A percentile compares a stretch with the other conserved stretches of the same genome.
These are phyloP conservation scores for Daldinia decipiens DNA, from an alignment of 495 filamentous ascomycete genomes.

Conservation along the genomic window DNA sequence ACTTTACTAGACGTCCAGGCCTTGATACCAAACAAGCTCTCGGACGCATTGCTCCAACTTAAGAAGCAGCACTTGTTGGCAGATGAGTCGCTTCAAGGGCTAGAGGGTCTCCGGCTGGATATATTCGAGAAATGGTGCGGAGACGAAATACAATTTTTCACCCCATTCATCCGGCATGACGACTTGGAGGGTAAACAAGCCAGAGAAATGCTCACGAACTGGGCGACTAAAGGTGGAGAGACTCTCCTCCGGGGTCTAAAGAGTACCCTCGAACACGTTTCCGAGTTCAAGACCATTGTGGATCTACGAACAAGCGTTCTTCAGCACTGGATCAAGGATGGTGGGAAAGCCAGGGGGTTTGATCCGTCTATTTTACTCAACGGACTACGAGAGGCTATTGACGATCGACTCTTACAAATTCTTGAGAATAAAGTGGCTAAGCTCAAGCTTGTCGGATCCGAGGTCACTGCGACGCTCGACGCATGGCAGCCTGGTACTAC, in stretches of 20 bases:
- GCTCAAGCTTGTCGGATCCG: constrained; percentile 67
- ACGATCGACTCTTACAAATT: constrained; percentile 68
- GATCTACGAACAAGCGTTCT: constrained; percentile 74
- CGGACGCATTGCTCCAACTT: constrained; percentile 73
- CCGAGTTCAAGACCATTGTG: constrained; percentile 73
- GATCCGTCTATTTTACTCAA: constrained; percentile 71
- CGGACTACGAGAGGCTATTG: constrained; percentile 73
- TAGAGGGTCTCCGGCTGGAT: constrained; percentile 83
- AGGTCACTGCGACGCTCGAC: constrained; percentile 61
- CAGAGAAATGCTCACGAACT: constrained; percentile 71
- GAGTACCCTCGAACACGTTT: constrained; percentile 62
- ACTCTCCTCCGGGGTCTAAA: constrained; percentile 69
- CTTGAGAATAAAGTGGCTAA: constrained; percentile 67
- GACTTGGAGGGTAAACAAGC: constrained; percentile 75
- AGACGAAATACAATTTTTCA: constrained; percentile 85
- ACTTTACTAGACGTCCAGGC: constrained; percentile 81
- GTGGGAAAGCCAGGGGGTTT: constrained; percentile 62
- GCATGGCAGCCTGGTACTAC: constrained; percentile 65
- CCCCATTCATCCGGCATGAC: constrained; percentile 87
- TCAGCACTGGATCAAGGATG: constrained; percentile 75
- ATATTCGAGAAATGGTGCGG: constrained; percentile 83
- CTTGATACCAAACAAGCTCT: constrained; percentile 75
- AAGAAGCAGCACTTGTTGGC: constrained; percentile 76
- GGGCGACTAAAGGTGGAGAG: constrained; percentile 77
- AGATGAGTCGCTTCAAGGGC: constrained; percentile 68